phyloP scores from a whole-genome alignment of 768 basidiomycete species.

The Lyophyllum shimeji region DNA sequence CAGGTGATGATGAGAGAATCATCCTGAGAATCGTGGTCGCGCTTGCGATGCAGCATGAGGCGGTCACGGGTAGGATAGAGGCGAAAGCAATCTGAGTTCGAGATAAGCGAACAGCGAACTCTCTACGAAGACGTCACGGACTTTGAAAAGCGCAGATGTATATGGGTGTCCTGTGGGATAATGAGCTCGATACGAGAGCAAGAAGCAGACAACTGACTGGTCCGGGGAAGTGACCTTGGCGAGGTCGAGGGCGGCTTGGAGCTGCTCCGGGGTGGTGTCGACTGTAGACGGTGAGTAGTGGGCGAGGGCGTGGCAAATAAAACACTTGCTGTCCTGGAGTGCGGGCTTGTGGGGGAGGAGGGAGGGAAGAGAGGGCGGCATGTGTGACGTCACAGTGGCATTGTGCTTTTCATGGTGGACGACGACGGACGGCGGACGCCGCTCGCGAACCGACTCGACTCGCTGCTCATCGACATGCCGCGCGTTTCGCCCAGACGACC shows the following conservation, averaged over 20 bases:
- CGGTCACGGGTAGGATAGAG: slow-evolving; percentile 71
- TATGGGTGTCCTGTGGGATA: slow-evolving; percentile 64
- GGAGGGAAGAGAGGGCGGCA: slow-evolving; percentile 35
- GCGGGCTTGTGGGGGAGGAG: slow-evolving; percentile 52
- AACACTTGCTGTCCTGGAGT: slow-evolving; percentile 46
- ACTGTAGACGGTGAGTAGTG: slow-evolving; percentile 31
- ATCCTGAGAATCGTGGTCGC: slow-evolving; percentile 65
- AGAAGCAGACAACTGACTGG: slow-evolving; percentile 40
- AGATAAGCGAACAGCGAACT: not conserved
- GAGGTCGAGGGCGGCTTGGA: slow-evolving; percentile 41
- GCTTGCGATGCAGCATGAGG: slow-evolving; percentile 68
- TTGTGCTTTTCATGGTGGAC: slow-evolving; percentile 8
- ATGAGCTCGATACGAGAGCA: not conserved
- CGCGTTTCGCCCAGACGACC: slow-evolving; percentile 21
- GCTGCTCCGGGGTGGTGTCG: slow-evolving; percentile 53
- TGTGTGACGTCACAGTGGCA: slow-evolving; percentile 31
- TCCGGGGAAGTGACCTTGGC: slow-evolving; percentile 64
- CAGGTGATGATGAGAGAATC: slow-evolving; percentile 64
- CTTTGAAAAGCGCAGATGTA: slow-evolving; percentile 72
- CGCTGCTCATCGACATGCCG: slow-evolving; percentile 3
- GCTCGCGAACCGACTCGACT: slow-evolving; percentile 1
- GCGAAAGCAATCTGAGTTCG: slow-evolving; percentile 58
- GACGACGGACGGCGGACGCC: not conserved
- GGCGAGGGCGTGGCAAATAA: not conserved
- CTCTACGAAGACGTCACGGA: slow-evolving; percentile 22